Conservation (phyloP, 2,329 filamentous ascomycete genomes). For the Penicillium sp. region DNA sequence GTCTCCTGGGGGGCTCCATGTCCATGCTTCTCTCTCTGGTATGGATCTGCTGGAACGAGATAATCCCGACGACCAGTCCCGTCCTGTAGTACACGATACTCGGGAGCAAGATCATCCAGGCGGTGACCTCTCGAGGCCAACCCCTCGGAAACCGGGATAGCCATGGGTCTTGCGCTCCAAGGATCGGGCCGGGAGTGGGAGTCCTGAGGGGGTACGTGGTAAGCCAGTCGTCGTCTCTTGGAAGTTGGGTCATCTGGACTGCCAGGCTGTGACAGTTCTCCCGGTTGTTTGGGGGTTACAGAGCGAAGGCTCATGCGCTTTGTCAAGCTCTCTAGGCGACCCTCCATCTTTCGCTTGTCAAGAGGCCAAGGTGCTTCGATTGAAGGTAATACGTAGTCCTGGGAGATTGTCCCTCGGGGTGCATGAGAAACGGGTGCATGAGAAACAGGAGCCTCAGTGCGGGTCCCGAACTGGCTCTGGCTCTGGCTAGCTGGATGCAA, state of each 20-base stretch:
- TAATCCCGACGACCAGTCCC: slow-evolving; percentile 28
- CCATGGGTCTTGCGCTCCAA: slow-evolving; percentile 17
- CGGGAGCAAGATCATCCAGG: slow-evolving; percentile 17
- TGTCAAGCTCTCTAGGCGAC: slow-evolving; percentile 32
- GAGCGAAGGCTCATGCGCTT: slow-evolving; percentile 37
- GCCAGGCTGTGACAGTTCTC: slow-evolving; percentile 24
- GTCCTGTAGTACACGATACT: slow-evolving; percentile 23
- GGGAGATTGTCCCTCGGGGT: slow-evolving; percentile 24
- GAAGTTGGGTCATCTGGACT: slow-evolving; percentile 29
- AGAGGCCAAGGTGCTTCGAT: slow-evolving; percentile 35
- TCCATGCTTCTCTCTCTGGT: slow-evolving; percentile 2
- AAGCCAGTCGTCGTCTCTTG: slow-evolving; percentile 41
- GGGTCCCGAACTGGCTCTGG: slow-evolving; percentile 23
- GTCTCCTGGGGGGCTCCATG: slow-evolving; percentile 18
- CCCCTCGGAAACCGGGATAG: slow-evolving; percentile 19
- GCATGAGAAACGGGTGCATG: slow-evolving; percentile 18
- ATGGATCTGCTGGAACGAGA: slow-evolving; percentile 23
- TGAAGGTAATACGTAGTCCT: slow-evolving; percentile 40
- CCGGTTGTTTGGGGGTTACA: slow-evolving; percentile 33
- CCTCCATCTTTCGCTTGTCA: slow-evolving; percentile 30
- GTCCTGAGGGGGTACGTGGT: slow-evolving; percentile 24
- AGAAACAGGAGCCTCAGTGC: slow-evolving; percentile 17
- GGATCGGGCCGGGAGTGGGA: slow-evolving; percentile 13
- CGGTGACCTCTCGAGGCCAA: slow-evolving; percentile 19
- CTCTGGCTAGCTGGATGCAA: slow-evolving; percentile 19